A percentile compares a stretch with the other conserved stretches of the same genome.
Conservation (phyloP, 352 stramenopile genomes). For the Phytophthora vignae region DNA sequence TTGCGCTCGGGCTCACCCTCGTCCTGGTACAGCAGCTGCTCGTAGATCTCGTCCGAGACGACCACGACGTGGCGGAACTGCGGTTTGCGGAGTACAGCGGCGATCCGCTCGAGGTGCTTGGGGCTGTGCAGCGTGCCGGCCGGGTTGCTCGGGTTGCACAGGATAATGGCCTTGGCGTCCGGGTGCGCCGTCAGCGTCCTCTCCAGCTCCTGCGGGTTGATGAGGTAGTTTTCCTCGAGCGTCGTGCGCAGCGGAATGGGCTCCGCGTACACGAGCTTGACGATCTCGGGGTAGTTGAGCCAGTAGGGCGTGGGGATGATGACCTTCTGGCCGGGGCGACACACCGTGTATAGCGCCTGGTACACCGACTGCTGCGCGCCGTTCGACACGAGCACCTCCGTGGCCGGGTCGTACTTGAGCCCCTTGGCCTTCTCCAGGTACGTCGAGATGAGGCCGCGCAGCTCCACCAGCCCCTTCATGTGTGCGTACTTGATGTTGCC, state of each 20-base stretch:
- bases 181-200: constrained; percentile 68
- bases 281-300: constrained; percentile 97
- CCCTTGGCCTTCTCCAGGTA: constrained; percentile 93
- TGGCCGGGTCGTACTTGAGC: constrained; percentile 86
- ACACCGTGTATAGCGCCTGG: constrained; percentile 92
- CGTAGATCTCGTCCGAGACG: constrained; percentile 97
- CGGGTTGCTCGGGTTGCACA: constrained; percentile 97
- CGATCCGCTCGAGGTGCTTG: constrained; percentile 63
- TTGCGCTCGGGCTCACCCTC: constrained; percentile 56
- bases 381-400: constrained; percentile 97
- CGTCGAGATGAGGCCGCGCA: constrained; percentile 89
- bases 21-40: constrained; percentile 93
- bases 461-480: constrained; percentile 89
- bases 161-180: constrained; percentile 88
- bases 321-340: constrained; percentile 92
- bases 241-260: constrained; percentile 92
- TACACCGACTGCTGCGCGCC: constrained; percentile 96
- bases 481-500: constrained; percentile 96
- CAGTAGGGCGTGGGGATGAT: constrained; percentile 97
- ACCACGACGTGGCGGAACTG: constrained; percentile 84
- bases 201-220: constrained; percentile 80
- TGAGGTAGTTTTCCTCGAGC: constrained; percentile 90
- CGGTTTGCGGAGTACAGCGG: constrained; percentile 56
- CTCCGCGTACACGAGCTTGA: constrained; percentile 87
- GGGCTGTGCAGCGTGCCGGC: constrained; percentile 83